Conservation (phyloP, 345 rosid genomes). For the Eucalyptus tenuipes region DNA sequence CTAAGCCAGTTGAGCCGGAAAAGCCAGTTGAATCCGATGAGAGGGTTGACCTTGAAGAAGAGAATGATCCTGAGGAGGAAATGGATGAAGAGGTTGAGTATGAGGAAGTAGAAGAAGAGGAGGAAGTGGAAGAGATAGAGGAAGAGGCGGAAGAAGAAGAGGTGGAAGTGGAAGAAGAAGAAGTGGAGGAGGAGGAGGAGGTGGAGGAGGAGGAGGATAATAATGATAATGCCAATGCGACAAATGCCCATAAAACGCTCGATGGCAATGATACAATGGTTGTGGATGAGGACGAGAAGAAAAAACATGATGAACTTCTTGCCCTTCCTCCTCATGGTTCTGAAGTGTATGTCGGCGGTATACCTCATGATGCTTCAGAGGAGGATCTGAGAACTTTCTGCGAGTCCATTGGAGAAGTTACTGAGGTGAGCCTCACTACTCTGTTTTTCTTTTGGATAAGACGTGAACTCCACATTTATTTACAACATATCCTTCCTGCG, state of each 20-base stretch:
- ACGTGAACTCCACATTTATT: neutral
- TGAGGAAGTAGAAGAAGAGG: slow-evolving; percentile 66
- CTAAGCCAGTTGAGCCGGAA: slow-evolving; percentile 29
- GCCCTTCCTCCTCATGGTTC: slow-evolving; percentile 92
- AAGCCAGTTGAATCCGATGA: slow-evolving; percentile 52
- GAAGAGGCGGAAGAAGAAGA: slow-evolving; percentile 30
- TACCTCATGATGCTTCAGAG: slow-evolving; percentile 66
- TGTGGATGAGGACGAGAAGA: slow-evolving; percentile 44
- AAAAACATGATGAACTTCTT: slow-evolving; percentile 56
- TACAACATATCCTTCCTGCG: neutral
- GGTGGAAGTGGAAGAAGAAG: slow-evolving; percentile 35
- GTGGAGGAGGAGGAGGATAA: slow-evolving; percentile 17
- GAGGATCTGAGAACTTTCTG: slow-evolving; percentile 64
- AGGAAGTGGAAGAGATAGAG: slow-evolving; percentile 40
- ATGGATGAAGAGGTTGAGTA: slow-evolving; percentile 78
- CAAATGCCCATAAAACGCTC: slow-evolving; percentile 1
- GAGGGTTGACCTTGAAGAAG: slow-evolving; percentile 61
- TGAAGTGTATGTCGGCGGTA: slow-evolving; percentile 78
- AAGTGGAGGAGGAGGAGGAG: slow-evolving; percentile 40
- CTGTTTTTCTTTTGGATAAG: neutral
- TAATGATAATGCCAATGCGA: slow-evolving; percentile 1
- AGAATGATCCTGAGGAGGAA: slow-evolving; percentile 51
- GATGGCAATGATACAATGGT: slow-evolving; percentile 15
- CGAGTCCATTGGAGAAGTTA: slow-evolving; percentile 75
- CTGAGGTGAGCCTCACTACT: slow-evolving; percentile 35